Conservation (phyloP, 257 asterid species). For the Solanum arcanum region DNA sequence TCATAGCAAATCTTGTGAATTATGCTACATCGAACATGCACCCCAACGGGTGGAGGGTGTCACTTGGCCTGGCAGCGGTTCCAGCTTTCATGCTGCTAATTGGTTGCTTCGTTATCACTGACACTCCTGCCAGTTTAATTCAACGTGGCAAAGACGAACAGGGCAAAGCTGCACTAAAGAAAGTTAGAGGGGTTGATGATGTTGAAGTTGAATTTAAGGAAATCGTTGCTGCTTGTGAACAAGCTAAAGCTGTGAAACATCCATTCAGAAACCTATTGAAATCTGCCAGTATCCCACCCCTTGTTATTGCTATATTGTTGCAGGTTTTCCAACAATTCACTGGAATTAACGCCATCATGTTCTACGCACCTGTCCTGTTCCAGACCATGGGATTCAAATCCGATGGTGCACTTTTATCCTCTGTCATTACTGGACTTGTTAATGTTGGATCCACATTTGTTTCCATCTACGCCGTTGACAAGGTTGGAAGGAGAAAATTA, state of each 20-base stretch:
- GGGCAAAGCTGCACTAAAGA: constrained; percentile 29
- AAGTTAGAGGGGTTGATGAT: constrained; percentile 43
- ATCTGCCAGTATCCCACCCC: constrained; percentile 31
- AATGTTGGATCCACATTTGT: constrained; percentile 50
- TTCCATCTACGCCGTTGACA: constrained; percentile 40
- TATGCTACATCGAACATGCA: constrained; percentile 32
- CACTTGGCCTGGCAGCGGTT: constrained; percentile 47
- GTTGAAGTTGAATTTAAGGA: constrained; percentile 47
- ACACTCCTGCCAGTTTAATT: constrained; percentile 63
- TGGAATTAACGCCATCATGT: constrained; percentile 71
- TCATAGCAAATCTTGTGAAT: constrained; percentile 59
- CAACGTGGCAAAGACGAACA: constrained; percentile 26
- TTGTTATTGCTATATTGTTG: constrained; percentile 14
- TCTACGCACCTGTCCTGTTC: constrained; percentile 62
- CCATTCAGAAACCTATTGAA: constrained; percentile 39
- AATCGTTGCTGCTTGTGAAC: constrained; percentile 37
- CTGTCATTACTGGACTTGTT: constrained; percentile 48
- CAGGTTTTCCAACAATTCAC: constrained; percentile 75
- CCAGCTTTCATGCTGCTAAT: constrained; percentile 36
- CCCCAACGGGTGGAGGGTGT: constrained; percentile 60
- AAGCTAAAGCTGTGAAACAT: constrained; percentile 20
- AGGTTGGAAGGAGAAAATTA: constrained; percentile 54
- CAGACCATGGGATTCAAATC: constrained; percentile 51
- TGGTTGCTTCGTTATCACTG: constrained; percentile 49
- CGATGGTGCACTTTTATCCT: constrained; percentile 33